Base-by-base conservation (phyloP, 1,284 basidiomycete species). In the Xerocomus nothofagi region DNA sequence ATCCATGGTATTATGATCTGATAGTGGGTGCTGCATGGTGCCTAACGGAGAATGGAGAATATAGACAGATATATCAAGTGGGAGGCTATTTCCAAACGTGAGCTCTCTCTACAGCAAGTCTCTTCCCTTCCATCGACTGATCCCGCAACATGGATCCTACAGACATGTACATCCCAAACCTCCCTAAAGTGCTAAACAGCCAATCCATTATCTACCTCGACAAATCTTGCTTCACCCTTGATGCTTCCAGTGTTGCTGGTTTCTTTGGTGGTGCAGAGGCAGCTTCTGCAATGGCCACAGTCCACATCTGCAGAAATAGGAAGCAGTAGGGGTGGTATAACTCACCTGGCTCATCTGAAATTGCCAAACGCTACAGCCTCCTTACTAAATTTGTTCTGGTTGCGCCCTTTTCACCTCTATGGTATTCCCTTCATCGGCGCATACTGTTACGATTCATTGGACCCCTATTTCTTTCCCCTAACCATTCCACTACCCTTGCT, bases 281-380 rank as follows among this genome's bases (percentile, higher is more conserved):
- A 4, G 48, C 60, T 21, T 56, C 64, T 3, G 57, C 63, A 12
- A 64, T 64, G 63, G 53, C 55, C 14, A 66, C 60, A 9, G 53
- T 65, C 5, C 60, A 65, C n/a, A 39, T 65, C 20, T 62, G 54
- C 40, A 40, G 47, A 36, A 50, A 55, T 6, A 57, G 58, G 32
- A 62, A 45, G 27, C 56, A 38, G 56, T 30, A 60, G 24, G 63
- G 63, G 18, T 65, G 63, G 63, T 65, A 65, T 31, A 65, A 65
- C 32, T 55, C 60, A 5, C 64, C 63, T 26, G 63, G 63, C 11
- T 54, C 57, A 11, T 65, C 62, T 27, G 34, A 41, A 11, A 49
- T 66, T 6, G 62, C 62, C 27, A 58, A 57, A 43, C 49, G 55
- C 14, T 65, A 58, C 24, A 55, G 54, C 3, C 47, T 47, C 32